Base-by-base conservation (phyloP, 371 early-diverging fungal genomes). In the Syncephalastrum racemosum region DNA sequence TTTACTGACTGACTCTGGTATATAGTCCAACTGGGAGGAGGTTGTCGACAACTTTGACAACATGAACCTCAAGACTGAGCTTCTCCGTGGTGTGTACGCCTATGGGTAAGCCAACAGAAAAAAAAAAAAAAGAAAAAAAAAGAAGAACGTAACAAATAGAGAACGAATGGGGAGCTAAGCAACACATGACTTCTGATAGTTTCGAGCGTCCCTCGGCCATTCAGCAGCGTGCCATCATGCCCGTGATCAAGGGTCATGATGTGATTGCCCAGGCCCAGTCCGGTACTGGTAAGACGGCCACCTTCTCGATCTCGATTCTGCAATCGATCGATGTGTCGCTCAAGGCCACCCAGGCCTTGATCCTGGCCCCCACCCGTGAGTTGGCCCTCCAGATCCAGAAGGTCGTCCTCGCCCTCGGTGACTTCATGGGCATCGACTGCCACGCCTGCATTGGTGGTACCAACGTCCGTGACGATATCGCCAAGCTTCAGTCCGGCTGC, bases 271-370 rank as follows among this genome's bases (percentile, higher is more conserved):
- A 96, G 77, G 95, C 97, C 39, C 95, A 96, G 72, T 96, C 95
- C 63, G 98, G 98, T 76, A 97, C 97, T 50, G 98, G 98, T 66
- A 98, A 98, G 69, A 97, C 97, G 23, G 97, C 94, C 58, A 96
- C 97, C 47, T 95, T 97, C 86, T 92, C 91, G 47, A 92, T 98
- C 64, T 90, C 90, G 23, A 84, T 92, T 48, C 82, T 98, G 50
- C 95, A 97, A 79, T 82, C 84, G 55, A 84, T 97, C 67, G 93
- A 96, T 71, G 66, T 75, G 15, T 69, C 66, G 42, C 59, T 85
- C 50, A 80, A 82, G 60, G 84, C 84, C 54, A 88, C 90, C 53
- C 98, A 98, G 74, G 94, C 93, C 14, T 81, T 95, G 46, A 89
- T 96, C 58, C 79, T 96, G 50, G 92, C 90, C 48, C 92, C 91